These are phyloP conservation scores for Gymnopilus junonius DNA, from an alignment of 768 basidiomycete genomes.

Conservation along the genomic window DNA sequence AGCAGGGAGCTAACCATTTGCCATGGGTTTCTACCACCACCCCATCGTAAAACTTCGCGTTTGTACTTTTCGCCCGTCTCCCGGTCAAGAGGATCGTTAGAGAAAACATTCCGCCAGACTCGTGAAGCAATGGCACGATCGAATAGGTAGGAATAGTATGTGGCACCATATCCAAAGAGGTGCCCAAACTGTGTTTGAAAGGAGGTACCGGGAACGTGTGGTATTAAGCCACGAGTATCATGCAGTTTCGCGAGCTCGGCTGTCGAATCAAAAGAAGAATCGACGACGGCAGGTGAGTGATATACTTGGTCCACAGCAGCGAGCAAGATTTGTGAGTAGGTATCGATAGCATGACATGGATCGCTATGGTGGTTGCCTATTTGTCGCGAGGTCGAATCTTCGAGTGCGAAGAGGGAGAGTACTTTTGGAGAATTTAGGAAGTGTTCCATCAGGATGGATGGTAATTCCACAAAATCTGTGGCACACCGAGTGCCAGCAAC, in stretches of 20 bases:
- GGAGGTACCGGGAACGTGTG: constrained; percentile 82
- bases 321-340: constrained; percentile 88
- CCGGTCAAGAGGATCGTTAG: constrained; percentile 65
- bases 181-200: constrained; percentile 98
- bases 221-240: constrained; percentile 76
- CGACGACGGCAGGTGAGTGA: constrained; percentile 70
- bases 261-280: constrained; percentile 75
- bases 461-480: constrained; percentile 97
- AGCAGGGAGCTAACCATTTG: constrained; percentile 81
- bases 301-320: constrained; percentile 89
- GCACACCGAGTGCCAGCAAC: constrained; percentile 97
- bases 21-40: constrained; percentile 95
- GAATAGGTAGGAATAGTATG: constrained; percentile 97
- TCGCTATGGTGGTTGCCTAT: constrained; percentile 73
- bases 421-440: constrained; percentile 88
- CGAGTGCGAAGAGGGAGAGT: constrained; percentile 73
- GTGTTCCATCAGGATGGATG: constrained; percentile 98
- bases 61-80: constrained; percentile 84
- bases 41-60: constrained; percentile 71
- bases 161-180: constrained; percentile 94
- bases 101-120: constrained; percentile 85
- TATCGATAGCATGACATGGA: constrained; percentile 84
- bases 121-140: constrained; percentile 94
- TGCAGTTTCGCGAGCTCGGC: constrained; percentile 61
- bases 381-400: constrained; percentile 49